Evolutionary conservation across 371 early-diverging fungal genomes (phyloP), one percentile per base, ranked within the genome.

Genomic region (Blastocladiella emersonii): DNA sequence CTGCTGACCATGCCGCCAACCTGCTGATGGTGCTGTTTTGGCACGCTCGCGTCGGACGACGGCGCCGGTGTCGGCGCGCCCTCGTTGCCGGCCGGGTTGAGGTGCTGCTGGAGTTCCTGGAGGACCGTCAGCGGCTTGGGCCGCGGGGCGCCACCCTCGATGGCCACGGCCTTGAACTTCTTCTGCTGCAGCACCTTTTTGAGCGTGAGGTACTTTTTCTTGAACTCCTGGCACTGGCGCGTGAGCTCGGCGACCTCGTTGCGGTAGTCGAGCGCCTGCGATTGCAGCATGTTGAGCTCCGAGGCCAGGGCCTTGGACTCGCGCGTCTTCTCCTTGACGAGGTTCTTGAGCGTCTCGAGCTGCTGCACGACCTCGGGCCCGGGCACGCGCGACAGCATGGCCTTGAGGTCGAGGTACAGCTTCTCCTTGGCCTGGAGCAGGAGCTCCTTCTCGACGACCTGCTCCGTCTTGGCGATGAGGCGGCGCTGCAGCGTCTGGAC

Each of bases 361-460:
- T 76, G 74, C 43, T 75, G 72, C 34, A 76, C 62, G 3, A 78
- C 72, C 62, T 78, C 77, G n/a, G 75, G 74, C 13, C 79, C 79
- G 1, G 76, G 76, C 41, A 66, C 69, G 4, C 74, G 45, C 30
- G 66, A 67, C 8, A 74, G 57, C 19, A 74, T 56, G 35, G 64
- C 51, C 57, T 74, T 75, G 13, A 75, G 63, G 56, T 69, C 72
- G 19, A 39, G 19, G 61, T 74, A 74, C 27, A 71, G 56, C 62
- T 70, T 68, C 13, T 75, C 73, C 39, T 70, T 72, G 34, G 68
- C 71, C 48, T 57, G 57, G 6, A 74, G 56, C 3, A 69, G 8
- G 23, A 70, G 66, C 51, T 75, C 76, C 55, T 71, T 70, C 51
- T 74, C 76, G 5, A 75, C 71, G 3, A 74, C 74, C 35, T 75